Conservation (phyloP, 176 grass and related monocot genomes). For the Triticum turgidum region DNA sequence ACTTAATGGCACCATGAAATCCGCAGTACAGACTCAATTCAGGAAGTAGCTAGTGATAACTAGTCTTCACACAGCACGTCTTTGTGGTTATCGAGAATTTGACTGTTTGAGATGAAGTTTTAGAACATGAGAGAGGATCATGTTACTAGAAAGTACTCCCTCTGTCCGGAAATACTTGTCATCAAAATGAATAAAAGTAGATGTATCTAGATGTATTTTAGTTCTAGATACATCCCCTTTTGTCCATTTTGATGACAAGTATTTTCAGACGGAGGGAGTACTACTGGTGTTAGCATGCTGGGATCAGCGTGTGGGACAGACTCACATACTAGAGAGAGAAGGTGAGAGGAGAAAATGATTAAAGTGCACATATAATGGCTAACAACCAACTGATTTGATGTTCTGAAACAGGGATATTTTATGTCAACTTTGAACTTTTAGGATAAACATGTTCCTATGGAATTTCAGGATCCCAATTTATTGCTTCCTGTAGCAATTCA, state of each 20-base stretch:
- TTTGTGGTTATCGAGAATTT: neutral
- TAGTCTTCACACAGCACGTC: neutral
- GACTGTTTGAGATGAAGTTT: neutral
- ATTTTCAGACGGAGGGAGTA: too few relatives aligned
- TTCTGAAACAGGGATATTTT: neutral
- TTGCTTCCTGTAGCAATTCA: too few relatives aligned
- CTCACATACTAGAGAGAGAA: neutral
- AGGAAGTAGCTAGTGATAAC: neutral
- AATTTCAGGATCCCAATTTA: too few relatives aligned
- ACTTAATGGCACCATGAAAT: neutral
- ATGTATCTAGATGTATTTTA: too few relatives aligned
- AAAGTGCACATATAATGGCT: slow-evolving; percentile 3
- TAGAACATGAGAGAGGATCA: neutral
- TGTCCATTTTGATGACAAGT: too few relatives aligned
- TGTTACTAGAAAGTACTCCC: neutral
- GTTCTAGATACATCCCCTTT: too few relatives aligned
- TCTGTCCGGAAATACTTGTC: too few relatives aligned
- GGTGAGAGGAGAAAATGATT: neutral
- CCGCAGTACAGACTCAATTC: neutral
- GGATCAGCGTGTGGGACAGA: neutral
- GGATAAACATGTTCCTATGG: neutral
- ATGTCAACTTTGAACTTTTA: slow-evolving; percentile 1
- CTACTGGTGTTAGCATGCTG: neutral
- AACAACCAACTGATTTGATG: neutral
- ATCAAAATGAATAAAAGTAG: too few relatives aligned